Base-by-base conservation (phyloP, 1,139 yeast species). In the Pichia sp. region DNA sequence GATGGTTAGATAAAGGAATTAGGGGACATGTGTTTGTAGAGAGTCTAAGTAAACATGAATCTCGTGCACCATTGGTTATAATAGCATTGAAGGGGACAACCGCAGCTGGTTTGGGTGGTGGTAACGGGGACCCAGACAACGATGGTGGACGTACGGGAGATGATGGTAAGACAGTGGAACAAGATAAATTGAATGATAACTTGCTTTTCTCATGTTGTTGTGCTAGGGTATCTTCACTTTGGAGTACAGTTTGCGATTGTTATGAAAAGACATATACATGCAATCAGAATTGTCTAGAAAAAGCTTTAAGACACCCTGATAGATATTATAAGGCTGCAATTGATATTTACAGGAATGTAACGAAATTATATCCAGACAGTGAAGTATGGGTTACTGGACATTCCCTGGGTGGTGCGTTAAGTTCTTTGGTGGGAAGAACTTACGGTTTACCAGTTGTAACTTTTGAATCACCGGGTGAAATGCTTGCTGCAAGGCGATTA, bases 201-300 rank as follows among this genome's bases (percentile, higher is more conserved):
- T 60, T 91, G 42, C 63, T 91, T 35, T 91, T 91, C 59, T 84
- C 95, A 15, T 91, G 99, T 60, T 91, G 99, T 61, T 91, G 99
- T 65, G 98, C 96, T 1, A 71, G 97, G 31, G 81, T 91, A 7
- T 77, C 93, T 42, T 89, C 88, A 53, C 64, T 86, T 62, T 93
- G 98, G 98, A 78, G 80, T 8, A 84, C 97, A 0, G 97, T 89
- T 1, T 91, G 99, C 62, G 96, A 88, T 61, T 91, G 99, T 59
- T 89, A 82, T 58, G 77, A 79, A 48, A 78, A 76, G 44, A 76
- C 95, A 0, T 86, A 85, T 59, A 85, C 94, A 0, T 91, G 99
- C 61, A 82, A 86, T 59, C 93, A 86, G 60, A 76, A 74, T 46
- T 91, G 99, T 55, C 64, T 93, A 25, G 97, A 89, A 58, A 68